These are phyloP conservation scores for Phytophthora pinifolia DNA, from an alignment of 352 stramenopile species.

Conservation along the genomic window DNA sequence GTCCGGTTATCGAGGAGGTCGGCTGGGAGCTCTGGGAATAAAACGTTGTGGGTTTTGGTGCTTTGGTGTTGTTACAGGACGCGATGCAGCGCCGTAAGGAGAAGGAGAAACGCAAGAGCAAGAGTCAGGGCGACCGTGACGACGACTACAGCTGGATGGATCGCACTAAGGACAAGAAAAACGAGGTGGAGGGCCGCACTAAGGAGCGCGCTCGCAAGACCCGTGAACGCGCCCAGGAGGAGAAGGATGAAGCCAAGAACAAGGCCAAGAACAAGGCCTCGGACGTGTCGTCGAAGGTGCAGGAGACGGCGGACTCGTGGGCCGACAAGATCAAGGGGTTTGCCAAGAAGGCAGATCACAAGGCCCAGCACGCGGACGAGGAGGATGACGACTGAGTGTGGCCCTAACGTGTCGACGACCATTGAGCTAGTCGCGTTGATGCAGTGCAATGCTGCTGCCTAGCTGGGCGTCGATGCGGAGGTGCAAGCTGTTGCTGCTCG, in stretches of 20 bases:
- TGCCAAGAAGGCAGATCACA: conserved; percentile 37
- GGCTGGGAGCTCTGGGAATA: neutral
- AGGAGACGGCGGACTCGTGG: conserved; percentile 38
- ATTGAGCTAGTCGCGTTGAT: conserved; percentile 14
- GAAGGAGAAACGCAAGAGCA: conserved; percentile 24
- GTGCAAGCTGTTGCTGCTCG: neutral
- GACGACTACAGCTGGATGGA: conserved; percentile 60
- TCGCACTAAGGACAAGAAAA: conserved; percentile 37
- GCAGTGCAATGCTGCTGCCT: conserved; percentile 14
- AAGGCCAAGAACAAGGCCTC: conserved; percentile 36
- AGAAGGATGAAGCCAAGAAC: conserved; percentile 34
- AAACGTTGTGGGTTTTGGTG: no score
- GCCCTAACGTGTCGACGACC: neutral
- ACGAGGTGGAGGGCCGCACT: conserved; percentile 28
- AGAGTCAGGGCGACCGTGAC: conserved; percentile 11
- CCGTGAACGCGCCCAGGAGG: conserved; percentile 24
- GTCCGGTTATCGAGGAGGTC: neutral
- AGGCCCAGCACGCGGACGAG: conserved; percentile 27
- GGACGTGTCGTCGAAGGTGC: conserved; percentile 35
- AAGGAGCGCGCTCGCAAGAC: conserved; percentile 33
- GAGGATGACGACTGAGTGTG: conserved; percentile 18
- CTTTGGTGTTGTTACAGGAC: no score
- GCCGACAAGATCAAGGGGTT: conserved; percentile 37
- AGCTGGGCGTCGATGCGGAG: conserved; percentile 5
- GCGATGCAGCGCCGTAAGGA: conserved; percentile 41